Conservation (phyloP, 169 alveolate species). For the Plasmodium coatneyi region DNA sequence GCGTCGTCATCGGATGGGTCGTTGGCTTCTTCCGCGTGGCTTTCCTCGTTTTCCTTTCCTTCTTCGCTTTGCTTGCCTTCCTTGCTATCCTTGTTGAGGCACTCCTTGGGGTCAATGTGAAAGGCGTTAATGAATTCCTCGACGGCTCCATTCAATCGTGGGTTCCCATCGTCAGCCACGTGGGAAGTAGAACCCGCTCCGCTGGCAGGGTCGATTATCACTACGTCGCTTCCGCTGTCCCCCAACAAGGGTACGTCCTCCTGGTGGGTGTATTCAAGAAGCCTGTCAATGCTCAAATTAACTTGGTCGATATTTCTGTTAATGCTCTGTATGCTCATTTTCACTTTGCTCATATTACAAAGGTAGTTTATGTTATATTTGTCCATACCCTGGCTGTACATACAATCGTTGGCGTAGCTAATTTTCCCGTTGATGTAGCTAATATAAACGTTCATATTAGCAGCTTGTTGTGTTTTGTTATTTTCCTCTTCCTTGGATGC, state of each 20-base stretch:
- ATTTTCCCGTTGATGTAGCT: slow-evolving; percentile 15
- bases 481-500: background rate
- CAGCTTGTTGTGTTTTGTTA: background rate
- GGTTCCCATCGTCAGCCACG: background rate
- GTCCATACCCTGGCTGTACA: background rate
- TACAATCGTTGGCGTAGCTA: background rate
- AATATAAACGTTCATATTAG: slow-evolving; percentile 2
- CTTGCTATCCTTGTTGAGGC: background rate
- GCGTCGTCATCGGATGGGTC: background rate
- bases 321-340: background rate
- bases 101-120: background rate
- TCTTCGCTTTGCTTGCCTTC: background rate
- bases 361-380: slow-evolving; percentile 21
- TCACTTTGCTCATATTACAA: slow-evolving; percentile 17
- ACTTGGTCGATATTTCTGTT: slow-evolving; percentile 24
- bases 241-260: background rate
- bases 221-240: background rate
- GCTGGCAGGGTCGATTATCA: background rate
- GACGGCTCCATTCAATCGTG: background rate
- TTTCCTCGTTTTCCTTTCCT: background rate
- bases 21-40: background rate
- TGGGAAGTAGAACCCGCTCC: background rate
- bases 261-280: background rate
- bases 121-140: background rate
- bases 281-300: background rate